Evolutionary conservation across 345 rosid species (phyloP), one percentile per base, ranked within the genome.

Genomic region (Citrus medica): DNA sequence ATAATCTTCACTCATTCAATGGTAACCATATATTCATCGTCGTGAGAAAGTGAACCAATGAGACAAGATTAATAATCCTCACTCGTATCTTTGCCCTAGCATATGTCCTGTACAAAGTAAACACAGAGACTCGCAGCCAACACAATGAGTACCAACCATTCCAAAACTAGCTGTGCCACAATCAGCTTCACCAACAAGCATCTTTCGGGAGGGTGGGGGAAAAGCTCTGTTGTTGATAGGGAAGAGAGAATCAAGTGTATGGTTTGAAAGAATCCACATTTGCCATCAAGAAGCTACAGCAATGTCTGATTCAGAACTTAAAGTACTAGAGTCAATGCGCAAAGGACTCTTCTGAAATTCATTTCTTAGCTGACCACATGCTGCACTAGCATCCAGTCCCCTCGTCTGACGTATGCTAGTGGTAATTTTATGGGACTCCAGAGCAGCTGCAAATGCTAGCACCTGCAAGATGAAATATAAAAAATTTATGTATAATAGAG

Each of bases 361-460:
- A 78, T 94, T 96, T 84, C 96, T 91, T 78, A 96, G 92, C 84
- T 96, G 98, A 80, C 99, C 99, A 82, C 99, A 94, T 67, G 98
- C 99, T 67, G 99, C 99, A 81, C 92, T 90, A 1, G 99, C 98
- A 73, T 94, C 98, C 80, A 92, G 88, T 73, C 99, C 98, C 82
- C 98, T 85, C 67, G 98, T 88, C 83, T 92, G 93, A 13, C 98
- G 97, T 64, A 90, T 74, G 61, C 97, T 90, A 35, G 86, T 94
- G 53, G 97, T 86, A 84, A 96, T 72, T 85, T 92, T 94, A 68
- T 83, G 92, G 24, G 97, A 88, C 82, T 90, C 98, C 64, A 92
- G 81, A 17, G 94, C 89, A 79, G 82, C 83, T 25, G 91, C 86
- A 85, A 96, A 96, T 65, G 92, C 95, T 82, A 65, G 80, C 32